Conservation (phyloP, 257 asterid species). For the Solanum paucissectum region DNA sequence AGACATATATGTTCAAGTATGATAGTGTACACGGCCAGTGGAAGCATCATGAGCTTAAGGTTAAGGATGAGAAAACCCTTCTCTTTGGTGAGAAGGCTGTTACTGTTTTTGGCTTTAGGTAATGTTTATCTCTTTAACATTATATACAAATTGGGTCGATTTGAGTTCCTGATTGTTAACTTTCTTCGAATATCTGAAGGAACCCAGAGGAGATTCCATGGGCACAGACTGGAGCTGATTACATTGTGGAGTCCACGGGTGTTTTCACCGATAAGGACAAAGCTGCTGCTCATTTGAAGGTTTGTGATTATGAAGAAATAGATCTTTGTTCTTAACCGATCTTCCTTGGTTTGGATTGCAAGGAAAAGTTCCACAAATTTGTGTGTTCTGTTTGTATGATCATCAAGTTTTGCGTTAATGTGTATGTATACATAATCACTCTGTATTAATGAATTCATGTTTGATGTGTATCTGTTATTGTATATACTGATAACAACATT, state of each 20-base stretch:
- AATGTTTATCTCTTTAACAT: background rate
- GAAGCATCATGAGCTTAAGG: slow-evolving; percentile 55
- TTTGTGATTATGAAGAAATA: background rate
- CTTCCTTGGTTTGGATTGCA: background rate
- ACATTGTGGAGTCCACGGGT: slow-evolving; percentile 72
- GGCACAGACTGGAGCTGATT: slow-evolving; percentile 78
- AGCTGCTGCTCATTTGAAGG: slow-evolving; percentile 90
- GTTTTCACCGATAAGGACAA: slow-evolving; percentile 80
- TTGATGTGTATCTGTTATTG: background rate
- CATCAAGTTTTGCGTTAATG: background rate
- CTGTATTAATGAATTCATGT: background rate
- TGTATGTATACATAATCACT: background rate
- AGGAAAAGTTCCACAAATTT: background rate
- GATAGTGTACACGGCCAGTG: slow-evolving; percentile 83
- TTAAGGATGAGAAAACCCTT: slow-evolving; percentile 71
- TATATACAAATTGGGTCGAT: background rate
- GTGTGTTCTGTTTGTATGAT: background rate
- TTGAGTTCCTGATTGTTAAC: background rate
- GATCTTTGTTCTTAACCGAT: background rate
- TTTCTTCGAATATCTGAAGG: slow-evolving; percentile 11
- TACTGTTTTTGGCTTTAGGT: slow-evolving; percentile 61
- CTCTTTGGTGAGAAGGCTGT: slow-evolving; percentile 67
- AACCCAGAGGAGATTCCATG: slow-evolving; percentile 91
- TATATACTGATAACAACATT: background rate
- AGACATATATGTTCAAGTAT: slow-evolving; percentile 87